Evolutionary conservation across 2,329 filamentous ascomycete genomes (phyloP).

Genomic region (Phialophora verrucosa): DNA sequence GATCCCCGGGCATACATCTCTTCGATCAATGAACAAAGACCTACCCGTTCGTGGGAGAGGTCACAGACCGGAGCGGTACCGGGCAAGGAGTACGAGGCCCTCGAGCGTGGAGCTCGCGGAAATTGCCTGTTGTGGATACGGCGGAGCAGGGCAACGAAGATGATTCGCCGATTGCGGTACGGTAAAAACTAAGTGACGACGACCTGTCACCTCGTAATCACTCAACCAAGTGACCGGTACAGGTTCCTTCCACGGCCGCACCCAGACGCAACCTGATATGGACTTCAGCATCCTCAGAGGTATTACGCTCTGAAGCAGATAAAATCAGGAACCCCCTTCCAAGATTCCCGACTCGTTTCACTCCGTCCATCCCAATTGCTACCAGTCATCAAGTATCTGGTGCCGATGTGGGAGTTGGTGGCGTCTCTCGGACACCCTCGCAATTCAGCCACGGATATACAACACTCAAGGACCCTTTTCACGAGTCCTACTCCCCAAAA

Average conservation of each 20-base stretch:
- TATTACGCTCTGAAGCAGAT: neutral
- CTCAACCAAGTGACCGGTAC: neutral
- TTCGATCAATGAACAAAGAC: neutral
- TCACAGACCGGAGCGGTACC: conserved; percentile 1
- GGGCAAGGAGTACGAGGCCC: neutral
- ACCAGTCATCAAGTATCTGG: neutral
- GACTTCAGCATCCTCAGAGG: neutral
- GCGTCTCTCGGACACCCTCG: neutral
- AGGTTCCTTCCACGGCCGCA: neutral
- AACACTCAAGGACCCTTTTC: neutral
- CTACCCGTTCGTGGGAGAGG: neutral
- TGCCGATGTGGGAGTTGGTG: neutral
- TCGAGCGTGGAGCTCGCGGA: neutral
- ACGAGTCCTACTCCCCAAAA: neutral
- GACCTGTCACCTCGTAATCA: neutral
- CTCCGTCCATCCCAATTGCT: neutral
- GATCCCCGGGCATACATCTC: neutral
- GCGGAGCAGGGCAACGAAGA: neutral
- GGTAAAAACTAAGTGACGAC: neutral
- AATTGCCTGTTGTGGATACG: conserved; percentile 5
- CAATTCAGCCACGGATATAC: neutral
- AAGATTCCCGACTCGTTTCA: neutral
- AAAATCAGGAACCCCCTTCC: neutral
- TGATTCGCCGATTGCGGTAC: neutral
- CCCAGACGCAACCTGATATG: neutral